Evolutionary conservation across 2,329 filamentous ascomycete genomes (phyloP).

Genomic region (Aspergillus costaricaensis): DNA sequence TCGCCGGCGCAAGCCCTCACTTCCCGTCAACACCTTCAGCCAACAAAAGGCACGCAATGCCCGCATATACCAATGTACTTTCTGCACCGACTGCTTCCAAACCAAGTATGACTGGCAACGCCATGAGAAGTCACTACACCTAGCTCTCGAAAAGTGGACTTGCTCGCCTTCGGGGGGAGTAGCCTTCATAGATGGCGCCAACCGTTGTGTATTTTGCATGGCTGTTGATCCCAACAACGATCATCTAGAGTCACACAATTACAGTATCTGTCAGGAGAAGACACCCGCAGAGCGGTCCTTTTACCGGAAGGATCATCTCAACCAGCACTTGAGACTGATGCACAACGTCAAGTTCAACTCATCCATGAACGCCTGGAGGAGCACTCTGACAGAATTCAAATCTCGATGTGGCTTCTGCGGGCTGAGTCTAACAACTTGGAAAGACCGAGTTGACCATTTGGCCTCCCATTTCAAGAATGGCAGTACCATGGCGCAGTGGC

Average conservation of each 20-base stretch:
- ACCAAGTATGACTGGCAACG: slow-evolving; percentile 63
- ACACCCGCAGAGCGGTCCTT: slow-evolving; percentile 61
- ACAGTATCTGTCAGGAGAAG: slow-evolving; percentile 61
- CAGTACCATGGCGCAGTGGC: slow-evolving; percentile 41
- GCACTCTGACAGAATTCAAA: slow-evolving; percentile 56
- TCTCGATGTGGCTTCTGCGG: slow-evolving; percentile 50
- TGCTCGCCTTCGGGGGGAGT: slow-evolving; percentile 61
- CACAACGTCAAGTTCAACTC: slow-evolving; percentile 58
- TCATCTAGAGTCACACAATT: slow-evolving; percentile 63
- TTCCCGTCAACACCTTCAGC: slow-evolving; percentile 43
- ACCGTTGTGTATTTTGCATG: slow-evolving; percentile 62
- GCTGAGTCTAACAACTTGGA: slow-evolving; percentile 45
- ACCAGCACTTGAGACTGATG: slow-evolving; percentile 63
- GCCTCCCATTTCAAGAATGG: slow-evolving; percentile 43
- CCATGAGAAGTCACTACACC: slow-evolving; percentile 60
- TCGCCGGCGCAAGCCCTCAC: slow-evolving; percentile 53
- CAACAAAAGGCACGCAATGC: slow-evolving; percentile 44
- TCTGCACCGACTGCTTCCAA: slow-evolving; percentile 59
- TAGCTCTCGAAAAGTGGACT: slow-evolving; percentile 60
- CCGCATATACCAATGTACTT: slow-evolving; percentile 60
- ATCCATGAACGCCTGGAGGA: slow-evolving; percentile 62
- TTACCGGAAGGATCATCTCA: slow-evolving; percentile 64
- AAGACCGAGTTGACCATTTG: slow-evolving; percentile 42
- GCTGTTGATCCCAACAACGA: slow-evolving; percentile 54
- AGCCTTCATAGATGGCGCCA: slow-evolving; percentile 51